Percentiles rank a stretch among this genome's conserved stretches.
These are phyloP conservation scores for Coemansia interrupta DNA, from an alignment of 192 early-diverging fungal species.

Conservation along the genomic window DNA sequence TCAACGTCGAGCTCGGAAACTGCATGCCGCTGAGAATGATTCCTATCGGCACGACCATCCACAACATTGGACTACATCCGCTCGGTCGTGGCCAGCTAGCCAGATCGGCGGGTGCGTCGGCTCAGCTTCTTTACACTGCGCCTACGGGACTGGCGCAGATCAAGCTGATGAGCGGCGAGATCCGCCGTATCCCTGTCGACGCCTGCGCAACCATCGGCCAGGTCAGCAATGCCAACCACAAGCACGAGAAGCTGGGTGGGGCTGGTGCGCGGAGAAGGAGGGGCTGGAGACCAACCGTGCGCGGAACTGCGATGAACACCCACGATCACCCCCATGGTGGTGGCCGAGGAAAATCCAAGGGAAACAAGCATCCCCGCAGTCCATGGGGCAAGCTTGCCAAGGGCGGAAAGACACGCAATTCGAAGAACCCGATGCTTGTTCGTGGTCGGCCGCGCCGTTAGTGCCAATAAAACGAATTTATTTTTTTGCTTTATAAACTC, in stretches of 20 bases:
- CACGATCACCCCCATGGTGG: conserved; percentile 97
- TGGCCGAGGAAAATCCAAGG: conserved; percentile 90
- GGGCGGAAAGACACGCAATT: conserved; percentile 81
- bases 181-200: conserved; percentile 77
- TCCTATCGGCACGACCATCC: conserved; percentile 86
- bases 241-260: conserved; percentile 80
- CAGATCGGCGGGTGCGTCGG: conserved; percentile 83
- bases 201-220: conserved; percentile 86
- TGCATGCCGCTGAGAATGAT: conserved; percentile 85
- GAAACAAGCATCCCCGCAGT: conserved; percentile 81
- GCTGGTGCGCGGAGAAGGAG: conserved; percentile 79
- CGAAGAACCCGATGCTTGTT: conserved; percentile 67
- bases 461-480: conserved; percentile 2
- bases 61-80: conserved; percentile 78
- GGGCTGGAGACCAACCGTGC: conserved; percentile 87
- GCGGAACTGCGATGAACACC: conserved; percentile 95
- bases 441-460: conserved; percentile 51
- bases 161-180: conserved; percentile 80
- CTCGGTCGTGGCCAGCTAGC: conserved; percentile 73
- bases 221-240: conserved; percentile 87
- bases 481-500: not conserved
- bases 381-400: conserved; percentile 92
- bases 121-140: conserved; percentile 77
- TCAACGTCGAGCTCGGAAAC: conserved; percentile 77
- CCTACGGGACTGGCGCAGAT: conserved; percentile 79